A percentile compares a stretch with the other conserved stretches of the same genome.
phyloP scores from a whole-genome alignment of 2,329 filamentous ascomycete species.

The Aspergillus udagawae region DNA sequence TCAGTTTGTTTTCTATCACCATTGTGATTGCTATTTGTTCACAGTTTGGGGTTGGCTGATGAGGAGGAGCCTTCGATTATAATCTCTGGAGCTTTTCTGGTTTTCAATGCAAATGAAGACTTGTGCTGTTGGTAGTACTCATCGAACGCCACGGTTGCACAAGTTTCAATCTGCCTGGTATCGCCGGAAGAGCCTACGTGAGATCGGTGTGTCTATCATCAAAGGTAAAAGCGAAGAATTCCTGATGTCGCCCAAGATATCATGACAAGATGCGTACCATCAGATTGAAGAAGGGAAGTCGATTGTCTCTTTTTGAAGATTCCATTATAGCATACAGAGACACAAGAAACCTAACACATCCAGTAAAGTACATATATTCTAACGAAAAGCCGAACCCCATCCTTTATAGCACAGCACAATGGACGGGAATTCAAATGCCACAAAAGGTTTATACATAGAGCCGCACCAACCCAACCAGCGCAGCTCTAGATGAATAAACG shows the following conservation, averaged over 20 bases:
- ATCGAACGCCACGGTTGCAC: too few species aligned
- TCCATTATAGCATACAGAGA: slow-evolving; percentile 34
- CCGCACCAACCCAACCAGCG: background rate
- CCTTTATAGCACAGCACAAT: slow-evolving; percentile 21
- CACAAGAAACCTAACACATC: slow-evolving; percentile 19
- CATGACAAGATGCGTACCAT: background rate
- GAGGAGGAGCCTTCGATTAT: too few species aligned
- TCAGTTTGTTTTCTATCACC: background rate
- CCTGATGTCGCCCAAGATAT: background rate
- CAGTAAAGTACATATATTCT: slow-evolving; percentile 30
- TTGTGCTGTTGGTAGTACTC: background rate
- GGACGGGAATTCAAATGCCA: slow-evolving; percentile 1
- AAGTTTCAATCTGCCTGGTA: too few species aligned
- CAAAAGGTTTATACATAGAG: slow-evolving; percentile 1
- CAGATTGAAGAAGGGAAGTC: background rate
- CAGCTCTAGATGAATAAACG: background rate
- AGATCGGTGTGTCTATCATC: background rate
- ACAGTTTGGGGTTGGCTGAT: background rate
- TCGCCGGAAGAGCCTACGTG: too few species aligned
- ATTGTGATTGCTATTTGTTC: background rate
- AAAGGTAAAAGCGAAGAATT: background rate
- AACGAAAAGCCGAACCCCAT: slow-evolving; percentile 18
- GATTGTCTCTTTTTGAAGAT: slow-evolving; percentile 9
- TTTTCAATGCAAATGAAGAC: background rate
- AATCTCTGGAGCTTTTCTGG: background rate